Evolutionary conservation across 2,329 filamentous ascomycete species (phyloP), one percentile per base, ranked within the genome.

Genomic region (Chalaropsis thielavioides): DNA sequence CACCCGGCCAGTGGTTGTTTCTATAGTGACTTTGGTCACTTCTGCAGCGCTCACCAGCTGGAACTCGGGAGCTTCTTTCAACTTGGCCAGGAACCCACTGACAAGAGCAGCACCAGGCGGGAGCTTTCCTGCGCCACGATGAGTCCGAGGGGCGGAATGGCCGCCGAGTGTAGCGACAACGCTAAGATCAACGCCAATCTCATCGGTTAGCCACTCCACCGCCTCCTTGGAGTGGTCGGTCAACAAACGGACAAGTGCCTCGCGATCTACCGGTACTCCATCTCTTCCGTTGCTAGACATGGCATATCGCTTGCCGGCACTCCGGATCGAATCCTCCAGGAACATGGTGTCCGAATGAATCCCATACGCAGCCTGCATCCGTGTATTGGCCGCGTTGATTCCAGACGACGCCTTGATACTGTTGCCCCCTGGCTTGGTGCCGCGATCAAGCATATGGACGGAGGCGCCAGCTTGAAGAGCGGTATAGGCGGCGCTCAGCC

Each of bases 341-440:
- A 85, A 86, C 0, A 73, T 69, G 4, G 46, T 27, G 22, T 64
- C 65, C 0, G 73, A 71, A 54, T 71, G 68, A 54, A 75, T 69
- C n/a, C 74, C 70, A 49, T 70, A 63, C 2, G 70, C 73, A 11
- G 72, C 71, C 70, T 87, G 84, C 68, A 81, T 85, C 2, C 75
- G 76, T 0, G 84, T 86, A 0, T 78, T 78, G 0, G 82, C 82
- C 6, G 82, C 84, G 68, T 85, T 86, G 72, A 87, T 87, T 0
- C 83, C 84, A 0, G 83, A 86, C 0, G 83, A 86, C 0, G 84
- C 84, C 72, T 87, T 87, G 73, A 87, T 85, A 69, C 79, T 83
- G 70, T 87, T 86, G 1, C 83, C 83, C 43, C 84, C 84, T 0
- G 83, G 81, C 69, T 83, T 84, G 2, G 78, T 70, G 0, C 79